Base-by-base conservation (phyloP, 768 basidiomycete genomes). In the Crucibulum laeve region DNA sequence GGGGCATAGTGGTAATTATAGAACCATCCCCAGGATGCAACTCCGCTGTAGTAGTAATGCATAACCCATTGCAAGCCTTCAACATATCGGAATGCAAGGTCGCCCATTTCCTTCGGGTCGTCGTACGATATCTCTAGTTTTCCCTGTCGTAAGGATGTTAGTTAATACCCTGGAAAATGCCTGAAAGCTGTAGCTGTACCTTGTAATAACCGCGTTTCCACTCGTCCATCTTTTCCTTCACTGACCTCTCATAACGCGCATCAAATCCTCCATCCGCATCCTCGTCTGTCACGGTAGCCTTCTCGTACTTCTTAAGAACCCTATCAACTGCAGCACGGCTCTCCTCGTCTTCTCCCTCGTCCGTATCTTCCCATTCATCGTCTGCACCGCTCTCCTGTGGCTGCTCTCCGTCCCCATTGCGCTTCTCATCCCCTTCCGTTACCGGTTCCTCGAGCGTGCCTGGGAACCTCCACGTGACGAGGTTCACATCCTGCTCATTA, bases 61-160 rank as follows among this genome's bases (percentile, higher is more conserved):
- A 99, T 89, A 24, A 98, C 92, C 96, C 95, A 98, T 58, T 99
- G 96, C 48, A 99, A 65, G 1, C 96, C 96, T 59, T 98, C 91
- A 14, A 90, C 78, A 60, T 96, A 99, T 45, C 80, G 77, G 57
- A 75, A 93, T 10, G 79, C 73, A 42, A 99, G 69, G 38, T 81
- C 71, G 19, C 75, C 70, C 73, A 93, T 79, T 40, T 79, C 72
- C 49, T 84, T 70, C 4, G 80, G 74, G 53, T 86, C 63, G 48
- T 87, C 76, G 48, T 78, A 88, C 6, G 82, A 82, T 46, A 97
- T 82, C 48, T 85, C 82, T 40, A 99, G 66, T 64, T 99, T 99
- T 25, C 80, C 87, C 91, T 95, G 45, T 34, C 24, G 8, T 28
- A 36, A 3, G 40, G 4, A 46, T 15, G n/a, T 30, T 36, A 11